Evolutionary conservation across 1,139 yeast genomes (phyloP), one percentile per base, ranked within the genome.

Genomic region (Diutina mesorugosa): DNA sequence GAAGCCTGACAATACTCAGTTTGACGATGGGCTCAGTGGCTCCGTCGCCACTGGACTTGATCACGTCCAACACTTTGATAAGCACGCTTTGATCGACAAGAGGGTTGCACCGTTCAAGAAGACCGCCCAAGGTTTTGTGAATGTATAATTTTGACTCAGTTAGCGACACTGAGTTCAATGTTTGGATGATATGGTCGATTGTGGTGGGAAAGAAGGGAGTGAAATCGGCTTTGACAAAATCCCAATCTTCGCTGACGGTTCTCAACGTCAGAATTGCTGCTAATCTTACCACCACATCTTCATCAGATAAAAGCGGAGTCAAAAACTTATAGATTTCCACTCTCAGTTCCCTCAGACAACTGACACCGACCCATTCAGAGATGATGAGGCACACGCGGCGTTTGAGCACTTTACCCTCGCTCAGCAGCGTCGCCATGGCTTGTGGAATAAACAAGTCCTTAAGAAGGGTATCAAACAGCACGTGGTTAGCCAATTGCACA

Each of bases 241-340:
- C 93, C 90, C 95, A 90, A 62, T 90, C 97, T 60, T 89, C 93
- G 35, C 90, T 75, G 55, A 87, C 77, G 32, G 80, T 76, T 60
- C 84, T 77, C 16, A 90, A 70, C 0, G 91, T 81, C 63, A 85
- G 87, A n/a, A 87, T 75, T 0, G 95, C 85, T 1, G 95, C 82
- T 29, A 91, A 68, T 62, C 79, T 79, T 1, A 93, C 96, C 18
- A 90, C 95, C 57, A 78, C 74, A 65, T 91, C 97, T 61, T 83
- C 80, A 38, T 77, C 71, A 0, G 74, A 67, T 10, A 69, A 59
- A n/a, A 63, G 61, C 2, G 77, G 69, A 45, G 77, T 72, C 57
- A 87, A 66, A 47, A 84, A 72, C 56, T 78, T 73, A 66, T 87
- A 91, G 26, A 89, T 79, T 32, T 73, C 71, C n/a, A 76, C 70